phyloP scores from a whole-genome alignment of 805 yeast genomes.

The Candida palmyrensis region DNA sequence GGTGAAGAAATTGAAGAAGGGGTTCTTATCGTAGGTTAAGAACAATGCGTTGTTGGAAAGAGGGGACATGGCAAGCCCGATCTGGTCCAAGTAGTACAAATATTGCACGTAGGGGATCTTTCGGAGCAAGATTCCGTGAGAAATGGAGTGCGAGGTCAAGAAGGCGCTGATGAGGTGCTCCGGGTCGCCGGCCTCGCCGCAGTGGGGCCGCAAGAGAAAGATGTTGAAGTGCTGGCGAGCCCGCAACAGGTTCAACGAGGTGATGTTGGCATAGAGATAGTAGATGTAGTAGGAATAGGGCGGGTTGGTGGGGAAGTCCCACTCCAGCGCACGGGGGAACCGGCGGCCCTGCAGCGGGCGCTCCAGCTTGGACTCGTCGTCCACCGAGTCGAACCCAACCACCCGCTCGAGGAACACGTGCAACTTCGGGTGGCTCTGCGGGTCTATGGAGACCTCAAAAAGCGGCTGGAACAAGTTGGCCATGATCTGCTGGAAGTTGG shows the following conservation, averaged over 20 bases:
- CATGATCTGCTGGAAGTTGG: slow-evolving; percentile 70
- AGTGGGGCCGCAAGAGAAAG: slow-evolving; percentile 93
- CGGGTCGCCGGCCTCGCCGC: slow-evolving; percentile 99
- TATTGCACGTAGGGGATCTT: slow-evolving; percentile 95
- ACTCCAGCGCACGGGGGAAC: slow-evolving; percentile 78
- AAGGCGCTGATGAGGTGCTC: slow-evolving; percentile 92
- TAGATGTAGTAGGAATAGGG: slow-evolving; percentile 97
- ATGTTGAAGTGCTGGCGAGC: slow-evolving; percentile 72
- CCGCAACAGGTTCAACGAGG: slow-evolving; percentile 84
- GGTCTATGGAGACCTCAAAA: slow-evolving; percentile 84
- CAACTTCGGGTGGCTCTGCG: slow-evolving; percentile 84
- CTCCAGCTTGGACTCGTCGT: slow-evolving; percentile 93
- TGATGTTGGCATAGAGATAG: slow-evolving; percentile 80
- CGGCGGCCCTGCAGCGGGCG: slow-evolving; percentile 68
- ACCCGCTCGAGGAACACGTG: slow-evolving; percentile 87
- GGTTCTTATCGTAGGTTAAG: slow-evolving; percentile 94
- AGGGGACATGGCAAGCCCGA: slow-evolving; percentile 98
- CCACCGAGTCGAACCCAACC: slow-evolving; percentile 97
- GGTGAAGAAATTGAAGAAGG: slow-evolving; percentile 85
- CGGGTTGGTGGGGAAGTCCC: slow-evolving; percentile 80
- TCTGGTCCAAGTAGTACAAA: slow-evolving; percentile 86
- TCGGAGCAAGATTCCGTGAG: slow-evolving; percentile 91
- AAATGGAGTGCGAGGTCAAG: slow-evolving; percentile 83
- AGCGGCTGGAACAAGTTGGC: slow-evolving; percentile 80
- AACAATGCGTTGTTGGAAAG: slow-evolving; percentile 93